Conservation (phyloP, 2,329 filamentous ascomycete genomes). For the Sarocladium brachiariae region DNA sequence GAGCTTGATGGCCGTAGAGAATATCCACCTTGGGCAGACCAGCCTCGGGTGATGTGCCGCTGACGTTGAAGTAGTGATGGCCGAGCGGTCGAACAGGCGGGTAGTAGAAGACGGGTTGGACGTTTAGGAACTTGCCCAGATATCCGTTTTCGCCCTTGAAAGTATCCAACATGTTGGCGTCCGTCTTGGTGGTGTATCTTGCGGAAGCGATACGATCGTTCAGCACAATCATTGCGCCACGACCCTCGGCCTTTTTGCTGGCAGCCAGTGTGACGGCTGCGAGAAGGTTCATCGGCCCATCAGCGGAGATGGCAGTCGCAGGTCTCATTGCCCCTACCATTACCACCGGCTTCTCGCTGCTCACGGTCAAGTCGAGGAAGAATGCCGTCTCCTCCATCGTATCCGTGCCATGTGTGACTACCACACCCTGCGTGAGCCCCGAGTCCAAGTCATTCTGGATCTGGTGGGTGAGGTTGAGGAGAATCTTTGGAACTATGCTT, state of each 20-base stretch:
- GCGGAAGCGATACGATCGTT: constrained; percentile 54
- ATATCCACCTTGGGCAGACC: constrained; percentile 49
- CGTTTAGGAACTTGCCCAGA: constrained; percentile 51
- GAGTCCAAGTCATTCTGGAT: constrained; percentile 42
- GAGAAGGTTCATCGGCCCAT: constrained; percentile 56
- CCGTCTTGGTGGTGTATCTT: constrained; percentile 54
- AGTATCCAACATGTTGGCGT: constrained; percentile 56
- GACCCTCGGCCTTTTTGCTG: constrained; percentile 33
- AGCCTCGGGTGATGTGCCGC: constrained; percentile 17
- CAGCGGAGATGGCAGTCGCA: constrained; percentile 54
- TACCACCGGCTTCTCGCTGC: constrained; percentile 51
- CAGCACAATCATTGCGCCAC: constrained; percentile 53
- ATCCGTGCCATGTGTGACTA: constrained; percentile 60
- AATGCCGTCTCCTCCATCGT: constrained; percentile 58
- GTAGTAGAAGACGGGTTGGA: constrained; percentile 55
- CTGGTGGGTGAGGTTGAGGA: constrained; percentile 38
- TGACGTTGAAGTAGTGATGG: constrained; percentile 36
- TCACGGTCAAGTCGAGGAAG: constrained; percentile 52
- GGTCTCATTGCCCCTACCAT: constrained; percentile 59
- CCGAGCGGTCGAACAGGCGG: constrained; percentile 41
- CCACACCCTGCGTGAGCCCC: constrained; percentile 38
- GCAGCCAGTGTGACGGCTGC: constrained; percentile 51
- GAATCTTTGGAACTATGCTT: constrained; percentile 41
- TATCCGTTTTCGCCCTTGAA: constrained; percentile 53
- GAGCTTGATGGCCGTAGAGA: constrained; percentile 48